These are phyloP conservation scores for Pyricularia sp. DNA, from an alignment of 2,329 filamentous ascomycete genomes.

Conservation along the genomic window DNA sequence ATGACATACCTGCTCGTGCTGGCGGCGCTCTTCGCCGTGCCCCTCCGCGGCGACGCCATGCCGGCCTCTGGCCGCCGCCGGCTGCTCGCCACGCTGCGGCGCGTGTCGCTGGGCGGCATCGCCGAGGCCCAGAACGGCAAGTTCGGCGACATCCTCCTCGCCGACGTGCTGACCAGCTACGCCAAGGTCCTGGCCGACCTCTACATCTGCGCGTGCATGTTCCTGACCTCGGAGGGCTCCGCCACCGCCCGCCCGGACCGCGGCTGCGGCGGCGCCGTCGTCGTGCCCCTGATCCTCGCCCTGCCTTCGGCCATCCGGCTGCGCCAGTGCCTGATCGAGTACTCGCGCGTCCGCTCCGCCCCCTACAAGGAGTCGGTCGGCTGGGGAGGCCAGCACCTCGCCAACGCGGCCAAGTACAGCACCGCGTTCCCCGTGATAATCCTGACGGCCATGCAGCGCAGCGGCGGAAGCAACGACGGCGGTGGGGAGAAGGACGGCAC, in stretches of 20 bases:
- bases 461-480: slow-evolving; percentile 15
- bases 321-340: slow-evolving; percentile 87
- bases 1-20: slow-evolving; percentile 73
- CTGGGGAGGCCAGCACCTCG: slow-evolving; percentile 79
- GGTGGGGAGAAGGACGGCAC: not conserved
- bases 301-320: slow-evolving; percentile 79
- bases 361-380: slow-evolving; percentile 47
- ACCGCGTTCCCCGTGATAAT: slow-evolving; percentile 88
- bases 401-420: slow-evolving; percentile 93
- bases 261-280: slow-evolving; percentile 65
- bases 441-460: slow-evolving; percentile 65
- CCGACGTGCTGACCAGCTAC: slow-evolving; percentile 91
- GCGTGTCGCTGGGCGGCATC: slow-evolving; percentile 76
- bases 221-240: slow-evolving; percentile 57
- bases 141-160: slow-evolving; percentile 87
- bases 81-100: slow-evolving; percentile 65
- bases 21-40: slow-evolving; percentile 60
- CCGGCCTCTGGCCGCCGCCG: slow-evolving; percentile 64
- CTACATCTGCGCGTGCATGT: slow-evolving; percentile 88
- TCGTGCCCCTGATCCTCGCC: slow-evolving; percentile 78
- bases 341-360: slow-evolving; percentile 56
- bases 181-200: slow-evolving; percentile 86
- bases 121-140: slow-evolving; percentile 83
- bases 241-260: slow-evolving; percentile 77
- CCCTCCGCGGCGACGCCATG: slow-evolving; percentile 36